Conservation (phyloP, 2,329 filamentous ascomycete genomes). For the Neofusicoccum ribis region DNA sequence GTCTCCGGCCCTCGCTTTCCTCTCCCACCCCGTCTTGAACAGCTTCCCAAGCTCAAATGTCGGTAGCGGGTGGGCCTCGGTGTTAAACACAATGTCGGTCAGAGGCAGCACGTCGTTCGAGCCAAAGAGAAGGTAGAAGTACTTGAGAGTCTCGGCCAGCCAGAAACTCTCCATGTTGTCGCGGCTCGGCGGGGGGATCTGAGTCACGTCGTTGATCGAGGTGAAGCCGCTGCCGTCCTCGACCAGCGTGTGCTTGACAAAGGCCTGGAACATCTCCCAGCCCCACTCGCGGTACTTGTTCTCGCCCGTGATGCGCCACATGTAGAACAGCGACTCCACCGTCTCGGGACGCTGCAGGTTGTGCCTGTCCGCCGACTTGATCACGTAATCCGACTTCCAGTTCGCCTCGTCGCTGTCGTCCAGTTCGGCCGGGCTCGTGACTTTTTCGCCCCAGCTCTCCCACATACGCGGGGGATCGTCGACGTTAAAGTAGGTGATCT, state of each 20-base stretch:
- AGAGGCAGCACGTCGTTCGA: conserved; percentile 79
- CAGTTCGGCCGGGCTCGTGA: conserved; percentile 44
- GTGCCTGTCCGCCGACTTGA: conserved; percentile 81
- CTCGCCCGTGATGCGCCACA: conserved; percentile 97
- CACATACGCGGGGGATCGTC: conserved; percentile 66
- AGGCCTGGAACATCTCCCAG: conserved; percentile 96
- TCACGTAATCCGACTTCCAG: conserved; percentile 77
- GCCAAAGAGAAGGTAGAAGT: conserved; percentile 93
- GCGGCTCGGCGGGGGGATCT: conserved; percentile 65
- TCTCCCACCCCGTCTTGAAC: conserved; percentile 79
- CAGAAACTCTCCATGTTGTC: conserved; percentile 99
- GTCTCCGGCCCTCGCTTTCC: conserved; percentile 57
- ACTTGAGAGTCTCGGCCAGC: conserved; percentile 97
- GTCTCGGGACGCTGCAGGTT: conserved; percentile 96
- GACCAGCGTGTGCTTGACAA: conserved; percentile 81
- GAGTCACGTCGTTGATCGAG: conserved; percentile 73
- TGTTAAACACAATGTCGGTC: conserved; percentile 89
- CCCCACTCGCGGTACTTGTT: conserved; percentile 90
- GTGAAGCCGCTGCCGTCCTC: conserved; percentile 78
- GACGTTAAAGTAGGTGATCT: conserved; percentile 90
- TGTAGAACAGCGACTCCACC: conserved; percentile 94
- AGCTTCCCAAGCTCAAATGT: conserved; percentile 75
- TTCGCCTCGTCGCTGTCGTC: conserved; percentile 48
- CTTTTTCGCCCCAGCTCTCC: conserved; percentile 48
- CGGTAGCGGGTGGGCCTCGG: conserved; percentile 89